Evolutionary conservation across 2,329 filamentous ascomycete genomes (phyloP).

Genomic region (Trichoderma cornu-damae): DNA sequence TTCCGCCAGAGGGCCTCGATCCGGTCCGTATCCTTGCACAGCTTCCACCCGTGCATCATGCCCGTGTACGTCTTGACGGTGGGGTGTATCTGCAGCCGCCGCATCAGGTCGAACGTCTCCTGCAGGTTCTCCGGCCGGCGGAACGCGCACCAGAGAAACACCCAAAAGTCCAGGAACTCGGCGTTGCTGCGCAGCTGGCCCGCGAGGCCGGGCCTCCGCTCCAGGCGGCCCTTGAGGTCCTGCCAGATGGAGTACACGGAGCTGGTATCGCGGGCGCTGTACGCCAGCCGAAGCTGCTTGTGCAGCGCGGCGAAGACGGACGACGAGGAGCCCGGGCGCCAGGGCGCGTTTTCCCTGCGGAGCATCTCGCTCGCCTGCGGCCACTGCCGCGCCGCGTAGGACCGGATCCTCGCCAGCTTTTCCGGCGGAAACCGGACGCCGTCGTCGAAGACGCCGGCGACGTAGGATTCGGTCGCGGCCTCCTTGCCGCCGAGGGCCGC

Average conservation of each 20-base stretch:
- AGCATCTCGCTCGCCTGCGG: constrained; percentile 25
- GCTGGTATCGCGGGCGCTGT: constrained; percentile 28
- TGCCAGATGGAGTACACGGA: constrained; percentile 33
- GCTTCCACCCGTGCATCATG: constrained; percentile 67
- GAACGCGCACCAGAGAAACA: constrained; percentile 38
- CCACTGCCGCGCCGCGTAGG: constrained; percentile 31
- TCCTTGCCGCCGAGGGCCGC: constrained; percentile 23
- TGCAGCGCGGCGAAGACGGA: constrained; percentile 24
- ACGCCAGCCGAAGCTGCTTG: constrained; percentile 29
- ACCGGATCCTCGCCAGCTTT: constrained; percentile 23
- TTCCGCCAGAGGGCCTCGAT: constrained; percentile 64
- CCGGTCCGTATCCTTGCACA: constrained; percentile 51
- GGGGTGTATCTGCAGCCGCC: constrained; percentile 48
- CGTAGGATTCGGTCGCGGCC: constrained; percentile 20
- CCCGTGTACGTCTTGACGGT: constrained; percentile 63
- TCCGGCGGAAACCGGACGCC: constrained; percentile 19
- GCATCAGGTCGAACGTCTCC: constrained; percentile 41
- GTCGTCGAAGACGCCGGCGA: constrained; percentile 22
- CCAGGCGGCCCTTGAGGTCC: constrained; percentile 28
- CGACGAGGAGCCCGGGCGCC: constrained; percentile 20
- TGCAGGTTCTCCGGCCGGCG: constrained; percentile 29
- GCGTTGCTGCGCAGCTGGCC: constrained; percentile 30
- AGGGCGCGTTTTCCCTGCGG: constrained; percentile 21
- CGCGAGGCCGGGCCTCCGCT: constrained; percentile 24
- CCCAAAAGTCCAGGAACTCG: constrained; percentile 38